phyloP scores from a whole-genome alignment of 164 flowering plant genomes.

The Cinnamomum chago region DNA sequence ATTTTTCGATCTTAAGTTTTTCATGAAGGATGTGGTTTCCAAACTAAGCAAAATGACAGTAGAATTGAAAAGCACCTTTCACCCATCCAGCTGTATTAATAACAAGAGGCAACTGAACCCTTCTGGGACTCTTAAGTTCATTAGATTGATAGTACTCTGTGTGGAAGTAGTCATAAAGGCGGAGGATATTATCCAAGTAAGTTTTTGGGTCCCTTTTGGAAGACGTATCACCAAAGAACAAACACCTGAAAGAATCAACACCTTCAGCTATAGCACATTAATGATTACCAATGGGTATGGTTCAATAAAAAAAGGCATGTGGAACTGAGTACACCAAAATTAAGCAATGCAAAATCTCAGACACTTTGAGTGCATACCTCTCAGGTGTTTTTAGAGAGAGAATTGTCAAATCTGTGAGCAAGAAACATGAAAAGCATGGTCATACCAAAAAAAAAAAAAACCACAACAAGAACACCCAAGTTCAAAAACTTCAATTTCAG shows the following conservation, averaged over 20 bases:
- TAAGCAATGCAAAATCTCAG: background rate
- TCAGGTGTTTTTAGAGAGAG: slow-evolving; percentile 80
- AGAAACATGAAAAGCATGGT: slow-evolving; percentile 3
- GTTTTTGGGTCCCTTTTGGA: slow-evolving; percentile 75
- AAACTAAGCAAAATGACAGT: slow-evolving; percentile 1
- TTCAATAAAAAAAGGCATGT: background rate
- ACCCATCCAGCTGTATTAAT: slow-evolving; percentile 97
- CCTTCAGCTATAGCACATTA: slow-evolving; percentile 1
- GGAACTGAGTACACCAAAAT: background rate
- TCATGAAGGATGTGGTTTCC: background rate
- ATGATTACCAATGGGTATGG: background rate
- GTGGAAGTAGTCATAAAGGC: slow-evolving; percentile 62
- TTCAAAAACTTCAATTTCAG: background rate
- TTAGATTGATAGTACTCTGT: slow-evolving; percentile 26
- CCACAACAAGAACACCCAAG: background rate
- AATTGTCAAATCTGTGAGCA: slow-evolving; percentile 54
- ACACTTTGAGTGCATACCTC: slow-evolving; percentile 39
- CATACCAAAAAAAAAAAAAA: background rate
- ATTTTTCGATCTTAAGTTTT: background rate
- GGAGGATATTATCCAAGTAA: slow-evolving; percentile 45
- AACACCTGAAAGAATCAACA: slow-evolving; percentile 43
- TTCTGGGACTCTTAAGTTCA: slow-evolving; percentile 25
- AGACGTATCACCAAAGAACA: slow-evolving; percentile 85
- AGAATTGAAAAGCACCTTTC: slow-evolving; percentile 49
- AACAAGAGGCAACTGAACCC: slow-evolving; percentile 60